Percentiles rank a stretch among this genome's conserved stretches.
Conservation (phyloP, 345 rosid genomes). For the Brassica incana region DNA sequence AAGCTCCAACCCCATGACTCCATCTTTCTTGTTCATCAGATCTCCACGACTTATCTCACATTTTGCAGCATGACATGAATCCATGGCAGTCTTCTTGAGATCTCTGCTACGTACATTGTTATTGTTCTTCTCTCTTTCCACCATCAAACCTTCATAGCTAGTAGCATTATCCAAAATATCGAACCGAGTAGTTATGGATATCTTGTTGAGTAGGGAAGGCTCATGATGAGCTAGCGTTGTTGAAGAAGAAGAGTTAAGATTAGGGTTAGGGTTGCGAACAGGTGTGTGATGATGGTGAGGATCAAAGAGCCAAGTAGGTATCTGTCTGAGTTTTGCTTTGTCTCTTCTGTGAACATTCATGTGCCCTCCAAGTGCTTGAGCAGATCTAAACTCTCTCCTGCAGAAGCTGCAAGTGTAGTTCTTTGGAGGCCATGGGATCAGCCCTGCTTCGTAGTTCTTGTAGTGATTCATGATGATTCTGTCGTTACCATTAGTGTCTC, state of each 20-base stretch:
- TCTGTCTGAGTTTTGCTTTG: constrained; percentile 56
- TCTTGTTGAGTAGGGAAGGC: constrained; percentile 19
- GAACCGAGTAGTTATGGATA: constrained; percentile 27
- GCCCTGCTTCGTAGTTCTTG: constrained; percentile 36
- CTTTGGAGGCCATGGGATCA: constrained; percentile 53
- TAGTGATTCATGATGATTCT: constrained; percentile 33
- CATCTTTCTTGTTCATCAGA: constrained; percentile 40
- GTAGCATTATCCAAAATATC: constrained; percentile 14
- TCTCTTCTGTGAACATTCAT: constrained; percentile 79
- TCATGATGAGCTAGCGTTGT: constrained; percentile 26
- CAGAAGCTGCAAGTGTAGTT: constrained; percentile 63
- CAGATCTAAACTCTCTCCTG: constrained; percentile 57
- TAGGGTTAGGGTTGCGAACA: constrained; percentile 38
- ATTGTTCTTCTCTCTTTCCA: constrained; percentile 36
- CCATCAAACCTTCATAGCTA: constrained; percentile 31
- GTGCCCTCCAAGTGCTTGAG: constrained; percentile 82
- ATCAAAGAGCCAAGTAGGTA: constrained; percentile 52
- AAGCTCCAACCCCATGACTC: constrained; percentile 47
- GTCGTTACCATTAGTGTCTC: constrained; percentile 8
- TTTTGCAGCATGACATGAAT: constrained; percentile 26
- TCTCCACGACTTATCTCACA: constrained; percentile 35
- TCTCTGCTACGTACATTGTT: constrained; percentile 35
- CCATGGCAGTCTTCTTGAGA: constrained; percentile 26
- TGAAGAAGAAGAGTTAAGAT: constrained; percentile 37
- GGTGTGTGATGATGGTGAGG: constrained; percentile 41